phyloP scores from a whole-genome alignment of 2,329 filamentous ascomycete species.

The Diaporthe citriasiana region DNA sequence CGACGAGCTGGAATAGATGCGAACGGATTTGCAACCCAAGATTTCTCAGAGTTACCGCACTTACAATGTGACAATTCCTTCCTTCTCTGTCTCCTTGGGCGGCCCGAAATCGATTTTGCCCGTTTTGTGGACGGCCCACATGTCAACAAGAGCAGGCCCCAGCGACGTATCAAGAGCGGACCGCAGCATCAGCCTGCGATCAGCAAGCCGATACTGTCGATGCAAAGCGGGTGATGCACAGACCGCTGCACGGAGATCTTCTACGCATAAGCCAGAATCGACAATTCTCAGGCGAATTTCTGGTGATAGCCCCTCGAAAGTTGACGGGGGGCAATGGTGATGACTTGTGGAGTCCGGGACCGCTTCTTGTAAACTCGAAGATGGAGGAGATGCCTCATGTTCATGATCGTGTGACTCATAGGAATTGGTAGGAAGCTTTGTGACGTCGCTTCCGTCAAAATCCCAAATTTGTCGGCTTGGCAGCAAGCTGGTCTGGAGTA shows the following conservation, averaged over 20 bases:
- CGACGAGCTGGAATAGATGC: too few relatives aligned
- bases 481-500: neutral
- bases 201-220: neutral
- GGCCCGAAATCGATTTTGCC: neutral
- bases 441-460: neutral
- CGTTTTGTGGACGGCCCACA: neutral
- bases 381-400: neutral
- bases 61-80: neutral
- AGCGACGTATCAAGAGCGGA: neutral
- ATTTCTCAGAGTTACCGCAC: neutral
- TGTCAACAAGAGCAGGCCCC: neutral
- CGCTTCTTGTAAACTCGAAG: neutral
- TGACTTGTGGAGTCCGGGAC: neutral
- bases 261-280: neutral
- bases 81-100: neutral
- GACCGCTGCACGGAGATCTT: neutral
- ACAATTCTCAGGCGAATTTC: neutral
- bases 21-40: too few relatives aligned
- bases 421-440: neutral
- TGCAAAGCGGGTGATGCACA: neutral
- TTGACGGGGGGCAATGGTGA: neutral
- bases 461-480: neutral
- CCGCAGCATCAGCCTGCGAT: neutral
- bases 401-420: neutral
- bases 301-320: neutral